Evolutionary conservation across 805 yeast species (phyloP), one percentile per base, ranked within the genome.

Genomic region (Pichia gijzeniarum): DNA sequence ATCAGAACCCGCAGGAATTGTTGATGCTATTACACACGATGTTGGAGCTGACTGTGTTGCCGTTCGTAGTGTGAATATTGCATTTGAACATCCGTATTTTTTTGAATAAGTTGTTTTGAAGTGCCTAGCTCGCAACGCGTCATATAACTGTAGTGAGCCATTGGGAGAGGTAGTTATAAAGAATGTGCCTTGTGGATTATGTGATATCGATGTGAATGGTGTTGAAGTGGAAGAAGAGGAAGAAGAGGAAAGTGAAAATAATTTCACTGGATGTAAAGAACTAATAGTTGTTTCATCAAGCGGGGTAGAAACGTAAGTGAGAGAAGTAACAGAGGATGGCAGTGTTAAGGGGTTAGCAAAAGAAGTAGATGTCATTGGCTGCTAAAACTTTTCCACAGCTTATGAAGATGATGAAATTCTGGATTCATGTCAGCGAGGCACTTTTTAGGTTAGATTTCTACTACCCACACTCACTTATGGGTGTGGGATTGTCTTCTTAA

Each of bases 51-150:
- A 41, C 46, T 76, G 72, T 38, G 79, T 80, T 36, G 76, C 73
- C 57, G 84, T 95, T 17, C 47, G 22, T 14, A 44, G 17, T 1
- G 96, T 80, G 62, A 93, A 93, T 38, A 79, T 72, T 2, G 96
- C 96, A 33, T 86, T 65, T 57, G 87, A 89, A 47, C 89, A 85
- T 1, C 99, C 99, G 56, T 93, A 93, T 59, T 93, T 93, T 65
- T 89, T 90, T 25, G 93, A 82, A 48, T 77, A 82, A 8, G 86
- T 74, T 4, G 88, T 77, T 54, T 82, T 85, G 37, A 73, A 56
- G 50, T 80, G 84, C 44, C 74, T 70, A 5, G 96, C 97, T 48
- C 74, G 73, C 30, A 75, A 66, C 17, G 76, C 68, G 64, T 91
- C 95, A 61, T 88, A 91, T 17, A 93, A 67, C 56, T 88, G 95